Base-by-base conservation (phyloP, 306 rosid genomes). In the Corylus heterophylla region DNA sequence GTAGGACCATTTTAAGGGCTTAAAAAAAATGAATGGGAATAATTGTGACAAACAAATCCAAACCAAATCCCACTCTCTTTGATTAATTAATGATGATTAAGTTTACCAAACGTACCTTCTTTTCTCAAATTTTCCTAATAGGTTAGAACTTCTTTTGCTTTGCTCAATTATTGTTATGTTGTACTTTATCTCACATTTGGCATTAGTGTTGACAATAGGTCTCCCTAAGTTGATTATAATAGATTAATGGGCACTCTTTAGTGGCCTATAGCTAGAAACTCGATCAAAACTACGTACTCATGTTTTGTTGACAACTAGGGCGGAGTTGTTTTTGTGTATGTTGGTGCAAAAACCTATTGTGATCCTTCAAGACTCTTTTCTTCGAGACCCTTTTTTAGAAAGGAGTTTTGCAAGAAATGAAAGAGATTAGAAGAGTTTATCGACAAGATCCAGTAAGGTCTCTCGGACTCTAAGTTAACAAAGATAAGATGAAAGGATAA, bases 41-140 rank as follows among this genome's bases (percentile, higher is more conserved):
- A 52, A 81, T 73, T 35, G 78, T 82, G 74, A 74, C 73, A 50
- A 51, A 75, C 86, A 84, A 86, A 78, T 86, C 85, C 74, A 88
- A 88, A 88, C 89, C 92, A 86, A 90, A 89, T 89, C 94, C 91
- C 93, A 92, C 92, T 88, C 59, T 31, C 35, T 69, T 69, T 71
- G 74, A 80, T 77, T 77, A 69, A 50, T 54, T 48, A 68, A 54
- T 25, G 3, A 68, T 61, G 56, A 12, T 17, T 56, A 58, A 54
- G 47, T 78, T 39, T 80, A 74, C 63, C 62, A 79, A 84, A 81
- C 86, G 80, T 69, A 71, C 81, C 83, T 82, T 69, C 78, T 76
- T 78, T 75, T 83, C 71, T 5, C 45, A 5, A 42, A 0, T 63
- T 71, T 74, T 42, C 61, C 29, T 20, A 51, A 74, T 61, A 66